phyloP scores from a whole-genome alignment of 2,329 filamentous ascomycete genomes.

The Aspergillus flavus region DNA sequence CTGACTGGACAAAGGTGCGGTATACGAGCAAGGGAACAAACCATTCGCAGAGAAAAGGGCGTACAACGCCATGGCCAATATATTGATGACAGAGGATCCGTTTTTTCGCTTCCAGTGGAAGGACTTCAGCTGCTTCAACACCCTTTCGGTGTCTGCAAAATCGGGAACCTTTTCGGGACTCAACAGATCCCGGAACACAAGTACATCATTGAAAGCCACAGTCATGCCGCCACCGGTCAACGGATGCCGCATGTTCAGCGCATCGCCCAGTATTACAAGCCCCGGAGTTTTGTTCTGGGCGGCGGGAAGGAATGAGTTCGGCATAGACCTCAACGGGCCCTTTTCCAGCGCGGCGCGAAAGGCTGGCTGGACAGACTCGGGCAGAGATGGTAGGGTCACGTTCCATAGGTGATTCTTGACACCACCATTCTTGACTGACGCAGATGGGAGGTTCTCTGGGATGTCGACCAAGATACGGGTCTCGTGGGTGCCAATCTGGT shows the following conservation, averaged over 20 bases:
- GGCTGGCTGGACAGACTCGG: slow-evolving; percentile 68
- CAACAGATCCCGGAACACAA: slow-evolving; percentile 74
- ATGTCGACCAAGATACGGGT: slow-evolving; percentile 89
- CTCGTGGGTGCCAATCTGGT: slow-evolving; percentile 95
- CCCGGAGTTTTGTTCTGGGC: slow-evolving; percentile 71
- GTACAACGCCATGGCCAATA: slow-evolving; percentile 94
- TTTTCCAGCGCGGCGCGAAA: slow-evolving; percentile 77
- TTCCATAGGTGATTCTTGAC: slow-evolving; percentile 83
- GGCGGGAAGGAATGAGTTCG: slow-evolving; percentile 90
- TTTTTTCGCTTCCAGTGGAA: slow-evolving; percentile 90
- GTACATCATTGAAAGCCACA: slow-evolving; percentile 89
- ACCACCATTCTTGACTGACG: slow-evolving; percentile 73
- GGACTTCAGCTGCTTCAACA: slow-evolving; percentile 67
- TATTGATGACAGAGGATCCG: slow-evolving; percentile 88
- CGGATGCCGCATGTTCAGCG: slow-evolving; percentile 99
- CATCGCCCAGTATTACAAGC: slow-evolving; percentile 84
- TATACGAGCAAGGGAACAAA: slow-evolving; percentile 28
- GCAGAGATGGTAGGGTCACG: slow-evolving; percentile 76
- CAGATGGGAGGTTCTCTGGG: slow-evolving; percentile 73
- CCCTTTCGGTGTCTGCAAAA: slow-evolving; percentile 66
- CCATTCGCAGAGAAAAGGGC: slow-evolving; percentile 82
- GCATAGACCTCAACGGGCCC: slow-evolving; percentile 85
- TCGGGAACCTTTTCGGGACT: slow-evolving; percentile 68
- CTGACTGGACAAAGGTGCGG: background rate
- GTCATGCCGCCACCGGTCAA: slow-evolving; percentile 98